Conservation (phyloP, 2,329 filamentous ascomycete genomes). For the Pyrenochaeta sp. region DNA sequence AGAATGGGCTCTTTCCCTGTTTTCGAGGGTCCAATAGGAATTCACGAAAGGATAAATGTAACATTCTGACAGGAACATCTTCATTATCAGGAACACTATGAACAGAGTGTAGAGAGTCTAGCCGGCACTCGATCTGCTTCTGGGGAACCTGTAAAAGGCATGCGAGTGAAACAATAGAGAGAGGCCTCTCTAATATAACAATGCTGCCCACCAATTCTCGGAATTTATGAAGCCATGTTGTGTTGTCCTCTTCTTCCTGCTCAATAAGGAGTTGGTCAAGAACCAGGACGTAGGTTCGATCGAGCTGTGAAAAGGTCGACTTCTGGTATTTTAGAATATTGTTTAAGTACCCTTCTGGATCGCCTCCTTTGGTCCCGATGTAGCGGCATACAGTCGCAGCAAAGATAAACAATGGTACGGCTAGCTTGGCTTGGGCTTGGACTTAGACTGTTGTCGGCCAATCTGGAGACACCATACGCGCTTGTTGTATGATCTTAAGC, state of each 20-base stretch:
- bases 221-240: conserved; percentile 17
- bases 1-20: conserved; percentile 37
- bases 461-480: conserved; percentile 18
- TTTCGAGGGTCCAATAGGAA: conserved; percentile 33
- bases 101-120: conserved; percentile 40
- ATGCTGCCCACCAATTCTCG: conserved; percentile 25
- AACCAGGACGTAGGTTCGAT: conserved; percentile 27
- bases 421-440: conserved; percentile 31
- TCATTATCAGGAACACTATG: conserved; percentile 32
- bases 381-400: conserved; percentile 39
- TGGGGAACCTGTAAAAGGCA: conserved; percentile 19
- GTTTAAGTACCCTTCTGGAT: conserved; percentile 17
- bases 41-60: conserved; percentile 39
- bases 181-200: conserved; percentile 28
- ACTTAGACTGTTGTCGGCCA: conserved; percentile 35
- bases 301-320: conserved; percentile 23
- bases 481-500: conserved; percentile 22
- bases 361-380: conserved; percentile 18
- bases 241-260: conserved; percentile 38
- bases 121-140: conserved; percentile 23
- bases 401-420: conserved; percentile 46
- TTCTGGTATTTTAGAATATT: conserved; percentile 25
- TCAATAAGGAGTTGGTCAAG: conserved; percentile 35
- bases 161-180: conserved; percentile 21
- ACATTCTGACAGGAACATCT: conserved; percentile 40